phyloP scores from a whole-genome alignment of 768 basidiomycete genomes.

The Cyclocybe cylindracea region DNA sequence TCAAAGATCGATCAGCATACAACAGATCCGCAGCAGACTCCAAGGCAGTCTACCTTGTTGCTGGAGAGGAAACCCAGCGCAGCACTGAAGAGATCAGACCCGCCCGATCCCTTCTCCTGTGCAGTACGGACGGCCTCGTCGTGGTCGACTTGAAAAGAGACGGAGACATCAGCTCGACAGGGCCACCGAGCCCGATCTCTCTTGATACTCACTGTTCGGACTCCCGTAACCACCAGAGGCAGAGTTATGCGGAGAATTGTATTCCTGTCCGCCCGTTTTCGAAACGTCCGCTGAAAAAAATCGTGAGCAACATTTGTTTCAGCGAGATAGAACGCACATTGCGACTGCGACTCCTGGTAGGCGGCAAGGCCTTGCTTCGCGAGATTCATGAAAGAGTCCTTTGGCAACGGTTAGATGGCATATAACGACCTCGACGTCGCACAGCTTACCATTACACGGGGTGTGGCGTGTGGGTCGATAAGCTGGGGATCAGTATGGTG shows the following conservation, averaged over 20 bases:
- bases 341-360: constrained; percentile 51
- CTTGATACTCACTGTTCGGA: constrained; percentile 29
- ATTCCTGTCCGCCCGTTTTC: constrained; percentile 67
- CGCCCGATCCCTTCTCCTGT: constrained; percentile 54
- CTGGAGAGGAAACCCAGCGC: constrained; percentile 54
- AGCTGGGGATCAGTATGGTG: too few relatives aligned
- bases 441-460: too few relatives aligned
- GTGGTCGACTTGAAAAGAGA: constrained; percentile 56
- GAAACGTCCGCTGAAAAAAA: constrained; percentile 36
- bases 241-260: constrained; percentile 56
- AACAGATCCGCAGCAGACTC: background rate
- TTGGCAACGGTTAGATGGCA: background rate
- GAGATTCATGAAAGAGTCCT: constrained; percentile 71
- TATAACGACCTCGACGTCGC: too few relatives aligned
- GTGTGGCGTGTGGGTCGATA: too few relatives aligned
- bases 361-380: constrained; percentile 67
- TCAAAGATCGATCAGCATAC: background rate
- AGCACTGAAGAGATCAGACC: constrained; percentile 54
- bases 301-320: constrained; percentile 19
- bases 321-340: constrained; percentile 3
- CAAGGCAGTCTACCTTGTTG: constrained; percentile 46
- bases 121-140: constrained; percentile 63
- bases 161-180: constrained; percentile 1
- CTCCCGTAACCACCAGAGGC: constrained; percentile 24
- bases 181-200: background rate